These are phyloP conservation scores for Leishmania martiniquensis DNA, from an alignment of 208 protist species.

Conservation along the genomic window DNA sequence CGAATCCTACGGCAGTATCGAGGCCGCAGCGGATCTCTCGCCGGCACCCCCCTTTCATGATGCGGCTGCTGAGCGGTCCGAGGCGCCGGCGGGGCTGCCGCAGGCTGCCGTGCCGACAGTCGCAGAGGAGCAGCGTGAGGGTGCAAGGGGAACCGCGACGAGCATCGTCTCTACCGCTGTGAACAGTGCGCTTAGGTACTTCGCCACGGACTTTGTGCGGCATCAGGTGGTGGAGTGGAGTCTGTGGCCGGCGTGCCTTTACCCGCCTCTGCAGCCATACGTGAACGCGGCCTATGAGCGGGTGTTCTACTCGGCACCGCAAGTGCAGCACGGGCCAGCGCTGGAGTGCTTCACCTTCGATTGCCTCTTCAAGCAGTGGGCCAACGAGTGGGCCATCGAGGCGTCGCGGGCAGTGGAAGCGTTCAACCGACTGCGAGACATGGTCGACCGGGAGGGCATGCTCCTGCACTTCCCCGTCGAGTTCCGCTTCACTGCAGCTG, in stretches of 20 bases:
- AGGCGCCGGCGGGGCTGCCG: neutral
- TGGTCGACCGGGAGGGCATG: slow-evolving; percentile 58
- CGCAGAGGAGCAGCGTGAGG: neutral
- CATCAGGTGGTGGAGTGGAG: slow-evolving; percentile 61
- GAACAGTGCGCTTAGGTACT: slow-evolving; percentile 12
- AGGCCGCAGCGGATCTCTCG: slow-evolving; percentile 10
- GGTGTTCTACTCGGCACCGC: slow-evolving; percentile 42
- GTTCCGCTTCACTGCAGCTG: slow-evolving; percentile 69
- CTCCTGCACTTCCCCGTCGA: slow-evolving; percentile 87
- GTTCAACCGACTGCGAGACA: slow-evolving; percentile 47
- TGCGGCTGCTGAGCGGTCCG: too few relatives aligned
- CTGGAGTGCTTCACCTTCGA: slow-evolving; percentile 81
- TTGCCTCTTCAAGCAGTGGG: slow-evolving; percentile 83
- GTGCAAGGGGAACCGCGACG: neutral
- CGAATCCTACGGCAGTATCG: slow-evolving; percentile 54
- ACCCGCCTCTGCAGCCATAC: slow-evolving; percentile 55
- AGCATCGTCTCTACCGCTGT: neutral
- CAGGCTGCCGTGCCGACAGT: neutral
- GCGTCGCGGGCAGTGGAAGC: slow-evolving; percentile 44
- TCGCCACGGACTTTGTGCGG: slow-evolving; percentile 50
- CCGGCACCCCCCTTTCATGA: neutral
- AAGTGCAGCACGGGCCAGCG: slow-evolving; percentile 55
- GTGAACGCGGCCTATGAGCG: slow-evolving; percentile 60
- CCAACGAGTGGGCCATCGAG: slow-evolving; percentile 81
- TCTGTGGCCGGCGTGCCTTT: slow-evolving; percentile 43